These are phyloP conservation scores for Pneumocystis oryctolagi DNA, from an alignment of 1,139 yeast species.

Conservation along the genomic window DNA sequence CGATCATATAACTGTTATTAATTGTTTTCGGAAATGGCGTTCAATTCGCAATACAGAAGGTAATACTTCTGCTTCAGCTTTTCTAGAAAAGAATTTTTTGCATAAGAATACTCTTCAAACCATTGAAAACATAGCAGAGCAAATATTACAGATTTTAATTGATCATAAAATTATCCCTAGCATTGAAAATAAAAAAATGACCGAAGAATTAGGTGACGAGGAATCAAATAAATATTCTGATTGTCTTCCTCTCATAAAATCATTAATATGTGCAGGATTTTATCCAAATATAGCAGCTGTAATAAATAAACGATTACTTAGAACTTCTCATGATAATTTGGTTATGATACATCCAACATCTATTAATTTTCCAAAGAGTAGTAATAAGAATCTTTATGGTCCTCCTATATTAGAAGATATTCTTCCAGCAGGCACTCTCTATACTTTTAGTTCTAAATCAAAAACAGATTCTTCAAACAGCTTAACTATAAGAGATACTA, in stretches of 20 bases:
- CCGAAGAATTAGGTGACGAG: constrained; percentile 9
- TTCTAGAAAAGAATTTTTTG: constrained; percentile 8
- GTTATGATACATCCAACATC: constrained; percentile 18
- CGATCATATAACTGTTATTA: constrained; percentile 9
- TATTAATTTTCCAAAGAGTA: constrained; percentile 17
- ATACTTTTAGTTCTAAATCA: background rate
- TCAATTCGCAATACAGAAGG: background rate
- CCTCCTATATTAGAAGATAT: background rate
- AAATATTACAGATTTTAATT: constrained; percentile 10
- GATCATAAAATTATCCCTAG: constrained; percentile 7
- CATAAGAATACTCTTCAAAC: constrained; percentile 11
- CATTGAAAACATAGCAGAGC: constrained; percentile 12
- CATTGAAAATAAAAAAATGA: background rate
- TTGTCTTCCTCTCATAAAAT: constrained; percentile 12
- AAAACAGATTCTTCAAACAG: background rate
- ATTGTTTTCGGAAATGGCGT: constrained; percentile 7
- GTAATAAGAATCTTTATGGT: background rate
- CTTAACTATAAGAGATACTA: background rate
- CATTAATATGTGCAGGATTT: constrained; percentile 14
- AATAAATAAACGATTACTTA: constrained; percentile 7
- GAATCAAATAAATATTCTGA: constrained; percentile 13
- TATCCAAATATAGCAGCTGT: constrained; percentile 16
- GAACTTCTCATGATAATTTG: constrained; percentile 12
- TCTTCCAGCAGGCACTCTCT: background rate
- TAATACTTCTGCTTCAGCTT: background rate